Evolutionary conservation across 352 stramenopile genomes (phyloP), one percentile per base, ranked within the genome.

Genomic region (Pythium folliculosum): DNA sequence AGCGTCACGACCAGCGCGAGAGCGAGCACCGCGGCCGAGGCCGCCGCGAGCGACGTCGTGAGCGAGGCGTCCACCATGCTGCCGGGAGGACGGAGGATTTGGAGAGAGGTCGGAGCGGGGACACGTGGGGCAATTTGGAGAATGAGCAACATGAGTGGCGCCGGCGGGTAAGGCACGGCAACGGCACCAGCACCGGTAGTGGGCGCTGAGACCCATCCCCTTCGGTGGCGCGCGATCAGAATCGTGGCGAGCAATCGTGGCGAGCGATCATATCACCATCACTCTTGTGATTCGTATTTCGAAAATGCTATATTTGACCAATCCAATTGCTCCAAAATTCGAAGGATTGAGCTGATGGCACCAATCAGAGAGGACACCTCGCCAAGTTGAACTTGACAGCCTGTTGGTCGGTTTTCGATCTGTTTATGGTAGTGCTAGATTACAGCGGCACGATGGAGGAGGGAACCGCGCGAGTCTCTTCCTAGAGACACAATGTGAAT

Each of bases 31-130:
- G 44, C 43, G 14, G 30, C 30, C 8, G 51, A 23, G 23, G 61
- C 51, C 0, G 44, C 50, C 14, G 48, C 59, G 1, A 65, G 22
- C 25, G 57, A 55, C 22, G 40, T 63, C 6, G 43, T 10, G 43
- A 63, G 57, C 25, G 57, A 25, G 23, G 25, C 55, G 55, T 63
- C 55, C 38, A 63, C 55, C 55, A 63, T 63, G 23, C 4, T 53
- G 21, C 5, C 10, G 47, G 30, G 51, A 43, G n/a, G 30, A 25
- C 5, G 49, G 49, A 21, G 30, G 9, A 37, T 37, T 37, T 37
- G 8, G 35, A 40, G 35, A 14, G 35, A 40, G 8, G 35, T 10
- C 35, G 35, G 35, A 14, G 27, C 3, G 2, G 27, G 27, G 27
- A 5, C 27, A 32, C 27, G 27, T 13, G 37, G 37, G 37, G 37